phyloP scores from a whole-genome alignment of 2,329 filamentous ascomycete genomes.

The Talaromyces sp. region DNA sequence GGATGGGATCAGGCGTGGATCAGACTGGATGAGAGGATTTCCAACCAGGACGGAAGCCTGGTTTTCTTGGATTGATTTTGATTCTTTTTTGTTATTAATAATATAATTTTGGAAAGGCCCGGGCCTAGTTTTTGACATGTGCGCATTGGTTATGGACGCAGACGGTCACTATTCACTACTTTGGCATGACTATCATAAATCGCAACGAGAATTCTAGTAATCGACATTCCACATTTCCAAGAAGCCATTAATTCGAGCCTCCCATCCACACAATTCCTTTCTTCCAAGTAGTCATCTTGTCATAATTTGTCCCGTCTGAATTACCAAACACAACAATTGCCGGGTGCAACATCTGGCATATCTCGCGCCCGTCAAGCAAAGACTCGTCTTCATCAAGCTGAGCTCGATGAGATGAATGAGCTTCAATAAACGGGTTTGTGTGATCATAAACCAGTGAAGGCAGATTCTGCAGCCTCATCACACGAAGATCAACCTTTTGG shows the following conservation, averaged over 20 bases:
- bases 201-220: neutral
- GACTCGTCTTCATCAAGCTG: neutral
- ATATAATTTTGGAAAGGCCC: too few relatives aligned
- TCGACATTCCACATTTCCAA: neutral
- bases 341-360: neutral
- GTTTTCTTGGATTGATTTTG: slow-evolving; percentile 13
- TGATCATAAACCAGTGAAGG: neutral
- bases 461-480: neutral
- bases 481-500: neutral
- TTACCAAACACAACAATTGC: neutral
- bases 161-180: neutral
- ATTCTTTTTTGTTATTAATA: too few relatives aligned
- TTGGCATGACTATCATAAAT: neutral
- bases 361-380: neutral
- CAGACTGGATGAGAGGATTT: slow-evolving; percentile 34
- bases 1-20: slow-evolving; percentile 27
- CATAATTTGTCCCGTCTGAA: neutral
- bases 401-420: neutral
- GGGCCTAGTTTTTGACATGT: neutral
- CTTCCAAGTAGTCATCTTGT: neutral
- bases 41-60: slow-evolving; percentile 33
- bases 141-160: neutral
- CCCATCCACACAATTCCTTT: neutral
- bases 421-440: neutral
- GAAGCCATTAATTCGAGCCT: neutral